These are phyloP conservation scores for Porcisia hertigi DNA, from an alignment of 208 protist species.

Conservation along the genomic window DNA sequence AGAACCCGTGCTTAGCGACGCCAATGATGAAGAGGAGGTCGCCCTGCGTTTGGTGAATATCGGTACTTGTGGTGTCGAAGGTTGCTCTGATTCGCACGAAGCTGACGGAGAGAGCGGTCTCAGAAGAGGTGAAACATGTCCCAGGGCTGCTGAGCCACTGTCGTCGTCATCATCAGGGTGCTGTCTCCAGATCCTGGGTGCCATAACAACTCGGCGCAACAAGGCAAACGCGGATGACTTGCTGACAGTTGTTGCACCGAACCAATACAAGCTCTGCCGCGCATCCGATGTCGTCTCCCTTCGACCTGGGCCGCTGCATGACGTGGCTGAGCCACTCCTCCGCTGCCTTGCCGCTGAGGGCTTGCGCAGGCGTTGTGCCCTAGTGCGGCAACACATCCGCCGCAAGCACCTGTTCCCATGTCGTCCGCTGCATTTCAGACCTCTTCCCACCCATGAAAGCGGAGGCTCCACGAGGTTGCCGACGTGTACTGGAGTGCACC, in stretches of 20 bases:
- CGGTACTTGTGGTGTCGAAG: background rate
- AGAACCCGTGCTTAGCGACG: constrained; percentile 14
- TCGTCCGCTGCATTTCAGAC: constrained; percentile 28
- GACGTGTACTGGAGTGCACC: constrained; percentile 5
- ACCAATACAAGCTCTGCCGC: constrained; percentile 19
- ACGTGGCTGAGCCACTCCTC: constrained; percentile 15
- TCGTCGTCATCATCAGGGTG: background rate
- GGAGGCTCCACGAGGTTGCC: background rate
- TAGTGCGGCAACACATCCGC: constrained; percentile 19
- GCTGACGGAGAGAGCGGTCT: background rate
- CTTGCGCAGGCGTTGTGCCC: constrained; percentile 12
- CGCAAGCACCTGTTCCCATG: constrained; percentile 12
- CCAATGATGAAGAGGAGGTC: constrained; percentile 18
- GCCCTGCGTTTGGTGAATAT: constrained; percentile 22
- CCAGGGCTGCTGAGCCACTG: background rate
- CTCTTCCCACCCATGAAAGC: background rate
- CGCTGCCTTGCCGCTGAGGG: constrained; percentile 7
- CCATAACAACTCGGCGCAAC: background rate
- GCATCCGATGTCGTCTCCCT: constrained; percentile 15
- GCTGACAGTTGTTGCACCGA: constrained; percentile 21
- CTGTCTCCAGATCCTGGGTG: constrained; percentile 12
- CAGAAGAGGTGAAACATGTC: background rate
- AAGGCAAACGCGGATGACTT: constrained; percentile 5
- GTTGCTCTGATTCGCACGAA: background rate
- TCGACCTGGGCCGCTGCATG: constrained; percentile 9